Evolutionary conservation across 345 rosid genomes (phyloP), one percentile per base, ranked within the genome.

Genomic region (Rhodamnia argentea): DNA sequence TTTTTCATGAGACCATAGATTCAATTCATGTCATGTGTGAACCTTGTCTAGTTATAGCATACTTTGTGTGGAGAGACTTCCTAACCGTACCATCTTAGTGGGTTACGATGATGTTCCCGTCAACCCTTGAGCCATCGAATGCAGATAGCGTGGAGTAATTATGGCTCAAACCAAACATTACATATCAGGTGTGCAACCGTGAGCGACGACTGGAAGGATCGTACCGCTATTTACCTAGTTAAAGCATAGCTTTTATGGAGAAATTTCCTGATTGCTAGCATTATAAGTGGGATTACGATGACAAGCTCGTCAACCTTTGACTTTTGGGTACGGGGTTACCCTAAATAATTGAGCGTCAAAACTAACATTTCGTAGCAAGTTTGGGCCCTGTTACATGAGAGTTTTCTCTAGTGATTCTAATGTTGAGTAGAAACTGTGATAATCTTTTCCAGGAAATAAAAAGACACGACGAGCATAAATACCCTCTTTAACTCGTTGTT

Each of bases 301-400:
- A 64, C 16, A 20, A 15, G 42, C 23, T 64, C 10, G 15, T 9
- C 23, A 32, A 64, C 10, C 42, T 64, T 8, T 11, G 44, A 62
- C 75, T 15, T 27, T 27, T 3, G 12, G 10, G 23, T 32, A 37
- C 20, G 0, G 1, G 76, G 18, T 14, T 0, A 10, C 1, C 0
- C 8, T 22, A 23, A 29, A 6, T 4, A 29, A 23, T 8, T 64
- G 16, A 15, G 18, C 32, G 23, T 29, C 12, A 15, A 64, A 64
- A 0, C 3, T 22, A 29, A 64, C 27, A 16, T 29, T 64, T 64
- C 4, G 10, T 52, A 52, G 51, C 51, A 47, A 47, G 51, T 47
- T 47, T 10, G 51, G 51, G 51, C 51, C 40, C 40, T 3, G 40
- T 37, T 37, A 37, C 40, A 37, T 37, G 40, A 37, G 40, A 37